A percentile compares a stretch with the other conserved stretches of the same genome.
Conservation (phyloP, 768 basidiomycete genomes). For the Paxillus involutus region DNA sequence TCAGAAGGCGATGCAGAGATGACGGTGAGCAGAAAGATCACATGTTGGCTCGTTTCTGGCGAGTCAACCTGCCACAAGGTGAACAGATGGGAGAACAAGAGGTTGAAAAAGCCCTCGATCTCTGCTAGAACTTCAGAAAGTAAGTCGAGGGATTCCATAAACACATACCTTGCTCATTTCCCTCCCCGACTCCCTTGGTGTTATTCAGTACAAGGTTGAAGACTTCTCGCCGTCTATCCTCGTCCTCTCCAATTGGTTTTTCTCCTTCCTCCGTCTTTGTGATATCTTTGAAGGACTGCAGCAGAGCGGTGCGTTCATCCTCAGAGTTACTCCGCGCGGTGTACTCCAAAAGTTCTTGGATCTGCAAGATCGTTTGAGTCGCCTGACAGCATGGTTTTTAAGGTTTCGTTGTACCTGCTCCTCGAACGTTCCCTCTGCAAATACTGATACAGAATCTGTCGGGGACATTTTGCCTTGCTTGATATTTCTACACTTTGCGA, state of each 20-base stretch:
- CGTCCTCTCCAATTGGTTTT: constrained; percentile 55
- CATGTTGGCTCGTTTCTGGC: constrained; percentile 51
- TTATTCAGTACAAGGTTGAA: constrained; percentile 61
- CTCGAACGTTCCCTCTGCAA: constrained; percentile 85
- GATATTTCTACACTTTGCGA: constrained; percentile 8
- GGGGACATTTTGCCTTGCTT: constrained; percentile 50
- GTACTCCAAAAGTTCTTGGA: constrained; percentile 78
- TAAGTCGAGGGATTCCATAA: not conserved
- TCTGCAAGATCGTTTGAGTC: constrained; percentile 38
- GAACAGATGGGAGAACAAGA: constrained; percentile 73
- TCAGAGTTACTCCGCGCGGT: constrained; percentile 65
- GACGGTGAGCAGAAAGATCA: constrained; percentile 49
- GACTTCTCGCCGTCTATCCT: constrained; percentile 49
- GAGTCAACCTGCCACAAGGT: constrained; percentile 55
- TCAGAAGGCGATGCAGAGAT: constrained; percentile 57
- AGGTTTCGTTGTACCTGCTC: constrained; percentile 62
- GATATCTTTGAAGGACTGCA: constrained; percentile 66
- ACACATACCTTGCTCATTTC: constrained; percentile 69
- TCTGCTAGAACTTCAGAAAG: constrained; percentile 41
- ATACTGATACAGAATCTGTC: constrained; percentile 79
- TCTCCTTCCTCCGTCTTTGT: constrained; percentile 51
- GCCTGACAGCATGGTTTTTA: not conserved
- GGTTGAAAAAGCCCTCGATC: constrained; percentile 87
- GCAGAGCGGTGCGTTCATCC: constrained; percentile 60
- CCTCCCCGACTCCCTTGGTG: constrained; percentile 71